Percentiles rank a stretch among this genome's conserved stretches.
Evolutionary conservation across 495 filamentous ascomycete species (phyloP).

Genomic region (Xylaria cubensis): DNA sequence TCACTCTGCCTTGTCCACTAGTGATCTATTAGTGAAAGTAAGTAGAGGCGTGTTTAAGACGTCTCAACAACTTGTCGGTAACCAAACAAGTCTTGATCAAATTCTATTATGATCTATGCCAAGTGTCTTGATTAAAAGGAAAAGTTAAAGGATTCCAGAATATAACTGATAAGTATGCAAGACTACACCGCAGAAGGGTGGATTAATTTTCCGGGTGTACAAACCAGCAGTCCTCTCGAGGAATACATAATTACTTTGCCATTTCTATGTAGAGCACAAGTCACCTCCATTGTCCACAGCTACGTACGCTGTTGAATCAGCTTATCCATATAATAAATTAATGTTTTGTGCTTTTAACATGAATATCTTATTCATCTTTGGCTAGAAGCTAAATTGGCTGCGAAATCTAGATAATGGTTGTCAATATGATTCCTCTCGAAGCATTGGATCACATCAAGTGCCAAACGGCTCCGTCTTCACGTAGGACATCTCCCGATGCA

Average conservation of each 20-base stretch:
- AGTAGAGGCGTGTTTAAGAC: background rate
- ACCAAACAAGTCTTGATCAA: background rate
- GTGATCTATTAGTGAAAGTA: background rate
- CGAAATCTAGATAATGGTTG: background rate
- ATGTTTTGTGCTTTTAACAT: background rate
- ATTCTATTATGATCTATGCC: background rate
- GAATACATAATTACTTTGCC: too few relatives aligned
- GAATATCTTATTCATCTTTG: background rate
- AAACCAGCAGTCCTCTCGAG: too few relatives aligned
- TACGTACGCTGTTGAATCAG: background rate
- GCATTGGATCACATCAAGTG: background rate
- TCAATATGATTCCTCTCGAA: background rate
- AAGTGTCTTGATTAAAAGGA: background rate
- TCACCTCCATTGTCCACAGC: background rate
- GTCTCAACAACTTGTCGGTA: background rate
- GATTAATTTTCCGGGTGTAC: too few relatives aligned
- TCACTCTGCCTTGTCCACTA: background rate
- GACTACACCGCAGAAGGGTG: too few relatives aligned
- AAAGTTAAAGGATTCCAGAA: background rate
- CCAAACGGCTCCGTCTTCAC: background rate
- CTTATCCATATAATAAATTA: background rate
- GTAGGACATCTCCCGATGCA: background rate
- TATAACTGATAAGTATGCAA: too few relatives aligned
- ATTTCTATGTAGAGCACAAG: background rate
- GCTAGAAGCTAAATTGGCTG: background rate